Evolutionary conservation across 768 basidiomycete species (phyloP).

Genomic region (Pleurotus pulmonarius): DNA sequence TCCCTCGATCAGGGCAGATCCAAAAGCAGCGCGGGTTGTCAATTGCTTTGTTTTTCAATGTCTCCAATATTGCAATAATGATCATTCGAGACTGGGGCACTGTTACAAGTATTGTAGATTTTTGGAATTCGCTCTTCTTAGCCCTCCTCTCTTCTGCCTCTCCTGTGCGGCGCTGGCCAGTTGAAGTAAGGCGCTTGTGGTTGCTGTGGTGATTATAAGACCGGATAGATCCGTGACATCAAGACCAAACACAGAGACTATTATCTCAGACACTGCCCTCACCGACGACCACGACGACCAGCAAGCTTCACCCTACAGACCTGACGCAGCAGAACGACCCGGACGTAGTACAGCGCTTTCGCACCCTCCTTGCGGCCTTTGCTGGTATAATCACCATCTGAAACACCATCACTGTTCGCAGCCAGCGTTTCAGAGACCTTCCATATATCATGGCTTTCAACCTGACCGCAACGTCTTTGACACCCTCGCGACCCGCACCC

Average conservation of each 20-base stretch:
- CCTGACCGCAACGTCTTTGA: slow-evolving; percentile 52
- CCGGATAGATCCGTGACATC: slow-evolving; percentile 5
- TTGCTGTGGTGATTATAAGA: not conserved
- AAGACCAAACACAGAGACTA: slow-evolving; percentile 6
- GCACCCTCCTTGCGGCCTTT: not conserved
- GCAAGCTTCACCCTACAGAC: not conserved
- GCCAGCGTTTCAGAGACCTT: not conserved
- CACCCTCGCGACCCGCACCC: slow-evolving; percentile 76
- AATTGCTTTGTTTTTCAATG: too few species aligned
- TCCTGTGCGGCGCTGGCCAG: too few species aligned
- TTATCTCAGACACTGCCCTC: slow-evolving; percentile 6
- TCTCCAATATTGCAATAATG: too few species aligned
- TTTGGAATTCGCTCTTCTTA: too few species aligned
- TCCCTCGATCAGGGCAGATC: too few species aligned
- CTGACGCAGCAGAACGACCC: not conserved
- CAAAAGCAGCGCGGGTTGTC: too few species aligned
- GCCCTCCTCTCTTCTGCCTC: too few species aligned
- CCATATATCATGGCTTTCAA: slow-evolving; percentile 4
- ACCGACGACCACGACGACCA: not conserved
- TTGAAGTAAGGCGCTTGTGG: not conserved
- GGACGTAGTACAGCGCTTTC: not conserved
- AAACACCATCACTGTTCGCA: not conserved
- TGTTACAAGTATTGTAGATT: too few species aligned
- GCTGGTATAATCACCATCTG: not conserved
- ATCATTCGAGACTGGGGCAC: too few species aligned